A percentile compares a stretch with the other conserved stretches of the same genome.
Evolutionary conservation across 2,329 filamentous ascomycete species (phyloP).

Genomic region (Hymenoscyphus repandus): DNA sequence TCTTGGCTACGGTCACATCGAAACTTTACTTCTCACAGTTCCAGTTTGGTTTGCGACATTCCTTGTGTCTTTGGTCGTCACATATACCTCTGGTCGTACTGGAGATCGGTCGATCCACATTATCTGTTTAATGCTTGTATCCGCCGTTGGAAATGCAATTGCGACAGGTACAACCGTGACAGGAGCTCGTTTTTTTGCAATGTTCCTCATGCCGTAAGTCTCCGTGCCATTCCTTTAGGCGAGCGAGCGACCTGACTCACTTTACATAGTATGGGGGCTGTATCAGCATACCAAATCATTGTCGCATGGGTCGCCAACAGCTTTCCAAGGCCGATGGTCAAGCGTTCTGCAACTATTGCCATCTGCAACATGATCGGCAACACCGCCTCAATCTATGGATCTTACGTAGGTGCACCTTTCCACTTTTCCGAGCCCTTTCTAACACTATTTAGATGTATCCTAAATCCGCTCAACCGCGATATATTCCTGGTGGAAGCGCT

Average conservation of each 20-base stretch:
- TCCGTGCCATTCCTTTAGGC: constrained; percentile 25
- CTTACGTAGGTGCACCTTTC: no score
- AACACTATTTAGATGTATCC: no score
- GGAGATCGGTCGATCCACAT: constrained; percentile 55
- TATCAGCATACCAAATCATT: constrained; percentile 42
- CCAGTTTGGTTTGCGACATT: constrained; percentile 54
- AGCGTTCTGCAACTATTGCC: constrained; percentile 20
- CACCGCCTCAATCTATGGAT: constrained; percentile 51
- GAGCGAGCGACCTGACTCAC: background rate
- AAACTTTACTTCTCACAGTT: constrained; percentile 52
- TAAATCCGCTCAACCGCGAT: constrained; percentile 14
- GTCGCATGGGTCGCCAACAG: constrained; percentile 21
- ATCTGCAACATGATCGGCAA: constrained; percentile 21
- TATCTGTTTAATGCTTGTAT: constrained; percentile 45
- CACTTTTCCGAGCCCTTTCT: no score
- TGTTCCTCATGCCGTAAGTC: constrained; percentile 47
- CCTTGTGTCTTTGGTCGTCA: constrained; percentile 47
- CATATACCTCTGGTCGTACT: constrained; percentile 48
- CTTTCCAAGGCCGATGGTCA: constrained; percentile 17
- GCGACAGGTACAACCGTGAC: constrained; percentile 45
- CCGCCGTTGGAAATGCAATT: constrained; percentile 50
- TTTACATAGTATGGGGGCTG: constrained; percentile 38
- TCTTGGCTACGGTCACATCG: constrained; percentile 49
- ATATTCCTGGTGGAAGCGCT: constrained; percentile 8
- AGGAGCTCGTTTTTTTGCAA: constrained; percentile 53